phyloP scores from a whole-genome alignment of 2,329 filamentous ascomycete genomes.

The Blastomyces parvus region DNA sequence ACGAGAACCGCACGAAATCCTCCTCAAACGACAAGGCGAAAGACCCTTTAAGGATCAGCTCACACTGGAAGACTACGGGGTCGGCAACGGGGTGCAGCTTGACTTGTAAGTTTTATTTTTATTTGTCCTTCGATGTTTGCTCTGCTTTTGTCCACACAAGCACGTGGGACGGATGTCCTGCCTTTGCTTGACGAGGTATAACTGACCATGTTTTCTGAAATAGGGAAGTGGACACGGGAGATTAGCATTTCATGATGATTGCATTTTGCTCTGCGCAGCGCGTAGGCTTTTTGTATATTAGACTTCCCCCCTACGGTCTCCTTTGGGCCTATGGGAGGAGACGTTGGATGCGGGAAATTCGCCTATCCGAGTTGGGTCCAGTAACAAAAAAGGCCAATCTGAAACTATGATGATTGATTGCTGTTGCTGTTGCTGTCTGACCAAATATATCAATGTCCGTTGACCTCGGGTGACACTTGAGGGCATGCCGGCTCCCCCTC shows the following conservation, averaged over 20 bases:
- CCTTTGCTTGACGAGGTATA: slow-evolving; percentile 5
- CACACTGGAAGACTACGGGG: slow-evolving; percentile 83
- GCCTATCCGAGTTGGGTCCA: neutral
- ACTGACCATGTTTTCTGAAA: slow-evolving; percentile 19
- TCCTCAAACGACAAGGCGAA: slow-evolving; percentile 85
- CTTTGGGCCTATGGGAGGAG: neutral
- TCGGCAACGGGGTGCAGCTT: slow-evolving; percentile 70
- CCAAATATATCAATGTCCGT: neutral
- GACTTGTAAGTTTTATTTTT: slow-evolving; percentile 32
- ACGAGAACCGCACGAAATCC: slow-evolving; percentile 78
- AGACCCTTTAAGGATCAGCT: slow-evolving; percentile 87
- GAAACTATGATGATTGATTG: neutral
- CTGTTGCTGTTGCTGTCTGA: neutral
- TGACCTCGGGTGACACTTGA: neutral
- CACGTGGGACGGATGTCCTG: neutral
- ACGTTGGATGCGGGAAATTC: neutral
- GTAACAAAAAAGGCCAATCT: neutral
- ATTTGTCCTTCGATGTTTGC: neutral
- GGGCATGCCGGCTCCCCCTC: neutral
- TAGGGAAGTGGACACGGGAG: slow-evolving; percentile 41
- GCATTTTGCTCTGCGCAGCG: slow-evolving; percentile 10
- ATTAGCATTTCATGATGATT: slow-evolving; percentile 22
- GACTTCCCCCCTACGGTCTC: neutral
- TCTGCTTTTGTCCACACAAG: neutral
- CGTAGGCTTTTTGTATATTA: slow-evolving; percentile 3